Evolutionary conservation across 805 yeast genomes (phyloP), one percentile per base, ranked within the genome.

Genomic region (Millerozyma miso): DNA sequence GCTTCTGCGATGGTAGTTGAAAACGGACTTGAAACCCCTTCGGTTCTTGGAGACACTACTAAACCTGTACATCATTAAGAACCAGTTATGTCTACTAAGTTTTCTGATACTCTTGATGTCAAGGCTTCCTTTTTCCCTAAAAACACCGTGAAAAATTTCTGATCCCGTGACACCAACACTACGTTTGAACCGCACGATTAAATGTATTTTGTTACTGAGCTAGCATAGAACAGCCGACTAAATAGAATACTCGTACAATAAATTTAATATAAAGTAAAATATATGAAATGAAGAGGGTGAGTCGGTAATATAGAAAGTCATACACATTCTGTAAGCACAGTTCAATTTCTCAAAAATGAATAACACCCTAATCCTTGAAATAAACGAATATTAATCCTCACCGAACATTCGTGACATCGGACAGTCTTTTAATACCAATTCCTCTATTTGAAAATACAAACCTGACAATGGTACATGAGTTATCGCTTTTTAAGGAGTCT

Each of bases 1-100:
- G 33, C 49, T 44, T 38, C 49, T 38, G 3, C 14, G 7, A 6
- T 13, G 17, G n/a, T 32, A 6, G 7, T 32, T 13, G 14, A 32
- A 32, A 10, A 23, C 29, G 10, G 29, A 23, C 10, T 10, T 23
- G 10, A 7, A 23, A 23, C 6, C 29, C 29, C 29, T 10, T 23
- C 29, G 29, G 10, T 10, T 23, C 29, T 23, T 23, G 10, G 29
- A 23, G 29, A 23, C 10, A 23, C 29, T 23, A 23, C 10, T 23
- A 6, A 23, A 23, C 29, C 29, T 23, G 29, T 23, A 23, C 29
- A 23, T 23, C 29, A 7, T 23, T 23, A 23, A 23, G 29, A 23
- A 23, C 29, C 10, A 23, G 29, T 23, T 7, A 23, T 23, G 10
- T n/a, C n/a, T n/a, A n/a, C n/a, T n/a, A n/a, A 7, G 6, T 23